Evolutionary conservation across 148 eudicot genomes (phyloP), one percentile per base, ranked within the genome.

Genomic region (Vaccinium corymbosum): DNA sequence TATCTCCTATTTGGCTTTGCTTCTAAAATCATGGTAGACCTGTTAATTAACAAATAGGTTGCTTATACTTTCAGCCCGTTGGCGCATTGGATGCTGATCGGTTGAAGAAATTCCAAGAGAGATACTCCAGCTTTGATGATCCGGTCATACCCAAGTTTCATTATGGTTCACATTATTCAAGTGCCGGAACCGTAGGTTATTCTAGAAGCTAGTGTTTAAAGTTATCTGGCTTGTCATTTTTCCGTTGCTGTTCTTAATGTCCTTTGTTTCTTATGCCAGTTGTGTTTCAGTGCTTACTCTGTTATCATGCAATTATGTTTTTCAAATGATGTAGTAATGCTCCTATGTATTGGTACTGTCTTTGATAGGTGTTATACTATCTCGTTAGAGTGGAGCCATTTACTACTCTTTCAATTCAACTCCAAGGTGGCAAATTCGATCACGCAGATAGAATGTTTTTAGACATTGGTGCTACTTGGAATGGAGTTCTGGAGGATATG

Each of bases 371-470:
- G 72, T 79, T 95, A 46, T 95, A 95, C 90, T 97, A 97, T 89
- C 98, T 97, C 84, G 83, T 89, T 19, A 92, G 98, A 82, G 87
- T 97, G 62, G 99, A 97, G 88, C 99, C 99, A 75, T 97, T 97
- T 89, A 97, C 99, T 78, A 93, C 99, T 81, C 96, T 95, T 72
- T 92, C 98, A 76, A 91, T 95, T 85, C 95, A 97, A 87, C 91
- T 97, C 78, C 98, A 95, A 92, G 98, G 99, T 87, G 99, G 98
- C 78, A 94, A 95, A 81, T 97, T 97, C 88, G 98, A 95, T 87
- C 99, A 94, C 90, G 98, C 98, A 78, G 99, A 97, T 90, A 92
- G 98, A 90, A 97, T 97, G 98, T 97, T 97, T 91, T 85, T 88
- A n/a, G 99, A 97, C 87, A 90, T 97, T 87, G 89, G 91, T 81